These are phyloP conservation scores for Sabuloglossum arenarium DNA, from an alignment of 495 filamentous ascomycete genomes.

Conservation along the genomic window DNA sequence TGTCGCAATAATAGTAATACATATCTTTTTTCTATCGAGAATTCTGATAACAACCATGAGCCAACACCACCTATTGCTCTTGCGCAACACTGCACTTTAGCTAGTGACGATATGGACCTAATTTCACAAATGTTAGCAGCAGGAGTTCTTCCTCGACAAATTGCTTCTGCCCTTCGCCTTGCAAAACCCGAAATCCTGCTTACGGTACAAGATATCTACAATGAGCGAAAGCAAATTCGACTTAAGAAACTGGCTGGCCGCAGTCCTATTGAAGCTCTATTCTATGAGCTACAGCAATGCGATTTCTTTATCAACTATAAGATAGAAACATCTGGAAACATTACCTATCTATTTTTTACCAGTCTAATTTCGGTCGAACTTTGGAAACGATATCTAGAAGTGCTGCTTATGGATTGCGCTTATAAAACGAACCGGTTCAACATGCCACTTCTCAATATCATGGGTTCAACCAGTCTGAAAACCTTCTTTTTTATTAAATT, in stretches of 20 bases:
- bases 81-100: background rate
- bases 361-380: background rate
- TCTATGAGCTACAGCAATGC: background rate
- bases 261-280: background rate
- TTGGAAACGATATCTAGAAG: conserved; percentile 1
- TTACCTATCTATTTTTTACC: background rate
- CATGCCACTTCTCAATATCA: conserved; percentile 7
- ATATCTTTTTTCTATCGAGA: background rate
- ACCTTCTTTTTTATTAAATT: conserved; percentile 4
- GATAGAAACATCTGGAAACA: background rate
- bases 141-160: background rate
- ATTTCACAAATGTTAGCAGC: background rate
- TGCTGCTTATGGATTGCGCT: conserved; percentile 8
- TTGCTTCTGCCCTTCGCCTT: background rate
- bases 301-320: background rate
- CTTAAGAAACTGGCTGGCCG: background rate
- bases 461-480: conserved; percentile 4
- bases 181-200: background rate
- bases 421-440: conserved; percentile 11
- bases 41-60: background rate
- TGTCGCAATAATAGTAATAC: background rate
- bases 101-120: background rate
- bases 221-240: background rate
- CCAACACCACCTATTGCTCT: background rate
- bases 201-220: background rate